Evolutionary conservation across 176 grass and related monocot species (phyloP), one percentile per base, ranked within the genome.

Genomic region (Triticum turgidum): DNA sequence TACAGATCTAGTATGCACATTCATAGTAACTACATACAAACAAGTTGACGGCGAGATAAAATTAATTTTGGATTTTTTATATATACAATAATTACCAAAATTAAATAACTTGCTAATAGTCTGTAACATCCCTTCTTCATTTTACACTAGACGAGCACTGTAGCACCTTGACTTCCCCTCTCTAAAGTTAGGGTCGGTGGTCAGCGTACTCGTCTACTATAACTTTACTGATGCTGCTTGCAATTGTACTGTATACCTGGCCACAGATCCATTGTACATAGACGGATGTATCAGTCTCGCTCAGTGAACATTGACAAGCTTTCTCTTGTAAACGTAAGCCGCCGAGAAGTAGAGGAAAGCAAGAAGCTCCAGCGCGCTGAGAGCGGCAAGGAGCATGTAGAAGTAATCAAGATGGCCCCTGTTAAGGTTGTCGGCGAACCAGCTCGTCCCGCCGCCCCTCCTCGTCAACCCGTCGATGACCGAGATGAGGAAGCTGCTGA

Each of bases 381-480:
- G 89, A 25, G 84, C 84, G 3, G 87, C 87, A 32, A 94, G 73
- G 10, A 94, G 81, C 61, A 83, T 45, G 6, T 91, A 94, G 84
- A 94, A 94, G 89, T 94, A 94, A 58, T 94, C 87, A 34, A 94
- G 92, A 78, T 91, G 92, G 0, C 76, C 92, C 6, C 45, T 25
- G 66, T 91, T 94, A 4, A 94, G 80, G 30, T 94, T 38, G 68
- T 91, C 58, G 21, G 78, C 73, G 61, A 94, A 91, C 89, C 92
- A 94, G 81, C 92, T 94, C 10, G 66, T 76, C 22, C 82, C 65
- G 5, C 87, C 84, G 6, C 5, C 45, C 29, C 47, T 85, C 54
- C 10, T 69, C n/a, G 92, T 94, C 3, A 80, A 3, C 14, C 21
- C 2, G 3, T 94, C 39, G 21, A 91, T 94, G 9, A 3, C 66